Evolutionary conservation across 225 moss, liverwort and hornwort genomes (phyloP).

Genomic region (Anthoceros angustus): DNA sequence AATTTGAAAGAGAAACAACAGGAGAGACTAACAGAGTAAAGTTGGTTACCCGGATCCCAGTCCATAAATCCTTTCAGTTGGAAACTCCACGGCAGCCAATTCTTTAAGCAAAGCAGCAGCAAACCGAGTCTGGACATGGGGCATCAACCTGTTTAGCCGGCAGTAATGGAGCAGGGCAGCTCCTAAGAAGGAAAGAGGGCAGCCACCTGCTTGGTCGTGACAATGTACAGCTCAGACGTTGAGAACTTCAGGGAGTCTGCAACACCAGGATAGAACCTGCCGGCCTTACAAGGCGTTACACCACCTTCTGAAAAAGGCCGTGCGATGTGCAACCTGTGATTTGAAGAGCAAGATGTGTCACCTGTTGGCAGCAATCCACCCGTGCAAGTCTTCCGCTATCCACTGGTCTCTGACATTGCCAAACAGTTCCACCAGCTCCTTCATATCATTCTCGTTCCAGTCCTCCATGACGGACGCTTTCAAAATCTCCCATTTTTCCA

Average conservation of each 20-base stretch:
- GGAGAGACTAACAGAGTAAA: neutral
- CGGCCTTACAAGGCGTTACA: conserved; percentile 2
- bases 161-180: neutral
- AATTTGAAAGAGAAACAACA: neutral
- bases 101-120: conserved; percentile 65
- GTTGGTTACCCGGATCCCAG: conserved; percentile 75
- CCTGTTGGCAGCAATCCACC: conserved; percentile 91
- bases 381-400: conserved; percentile 51
- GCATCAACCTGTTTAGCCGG: neutral
- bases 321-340: neutral
- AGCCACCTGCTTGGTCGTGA: conserved; percentile 81
- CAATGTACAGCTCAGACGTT: conserved; percentile 65
- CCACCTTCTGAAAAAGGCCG: neutral
- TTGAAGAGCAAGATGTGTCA: conserved; percentile 7
- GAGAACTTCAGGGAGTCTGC: conserved; percentile 63
- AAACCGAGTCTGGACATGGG: conserved; percentile 55
- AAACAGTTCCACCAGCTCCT: conserved; percentile 68
- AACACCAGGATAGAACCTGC: conserved; percentile 82
- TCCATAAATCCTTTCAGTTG: conserved; percentile 64
- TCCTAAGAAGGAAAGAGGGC: neutral
- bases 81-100: conserved; percentile 70
- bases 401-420: conserved; percentile 82
- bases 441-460: conserved; percentile 63
- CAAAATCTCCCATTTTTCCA: conserved; percentile 73
- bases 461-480: conserved; percentile 60